phyloP scores from a whole-genome alignment of 2,329 filamentous ascomycete species.

The Cryphonectria carpinicola region DNA sequence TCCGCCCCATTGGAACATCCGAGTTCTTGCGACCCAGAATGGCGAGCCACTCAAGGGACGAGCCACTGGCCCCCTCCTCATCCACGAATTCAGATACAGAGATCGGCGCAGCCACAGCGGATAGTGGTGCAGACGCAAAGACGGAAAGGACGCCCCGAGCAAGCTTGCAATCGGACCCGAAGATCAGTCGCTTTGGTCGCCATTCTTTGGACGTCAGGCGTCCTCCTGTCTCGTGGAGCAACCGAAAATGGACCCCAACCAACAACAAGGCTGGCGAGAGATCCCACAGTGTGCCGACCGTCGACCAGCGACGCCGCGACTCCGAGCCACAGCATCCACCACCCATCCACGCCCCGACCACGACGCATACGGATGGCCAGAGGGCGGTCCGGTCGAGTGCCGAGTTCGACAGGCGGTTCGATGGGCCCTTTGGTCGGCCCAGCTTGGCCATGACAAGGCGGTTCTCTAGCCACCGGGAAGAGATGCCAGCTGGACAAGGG shows the following conservation, averaged over 20 bases:
- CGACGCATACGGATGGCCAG: slow-evolving; percentile 12
- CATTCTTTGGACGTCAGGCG: slow-evolving; percentile 23
- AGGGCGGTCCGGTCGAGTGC: slow-evolving; percentile 30
- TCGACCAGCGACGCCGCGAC: slow-evolving; percentile 9
- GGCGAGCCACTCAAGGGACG: slow-evolving; percentile 1
- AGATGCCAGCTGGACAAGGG: slow-evolving; percentile 4
- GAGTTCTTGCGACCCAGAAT: neutral
- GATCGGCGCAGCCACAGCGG: neutral
- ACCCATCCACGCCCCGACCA: slow-evolving; percentile 22
- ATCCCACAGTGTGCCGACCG: slow-evolving; percentile 20
- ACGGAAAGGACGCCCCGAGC: slow-evolving; percentile 12
- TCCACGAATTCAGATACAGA: neutral
- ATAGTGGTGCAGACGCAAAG: neutral
- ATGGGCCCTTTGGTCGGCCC: slow-evolving; percentile 35
- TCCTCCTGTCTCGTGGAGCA: neutral
- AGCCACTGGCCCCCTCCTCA: neutral
- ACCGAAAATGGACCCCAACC: neutral
- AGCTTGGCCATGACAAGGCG: slow-evolving; percentile 33
- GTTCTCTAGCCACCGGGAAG: slow-evolving; percentile 22
- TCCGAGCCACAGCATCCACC: slow-evolving; percentile 19
- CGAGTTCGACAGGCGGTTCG: slow-evolving; percentile 35
- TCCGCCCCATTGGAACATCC: neutral
- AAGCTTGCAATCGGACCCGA: slow-evolving; percentile 17
- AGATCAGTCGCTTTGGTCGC: slow-evolving; percentile 6
- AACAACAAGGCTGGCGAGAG: slow-evolving; percentile 2